Evolutionary conservation across 164 flowering plant genomes (phyloP), one percentile per base, ranked within the genome.

Genomic region (Amborella trichopoda): DNA sequence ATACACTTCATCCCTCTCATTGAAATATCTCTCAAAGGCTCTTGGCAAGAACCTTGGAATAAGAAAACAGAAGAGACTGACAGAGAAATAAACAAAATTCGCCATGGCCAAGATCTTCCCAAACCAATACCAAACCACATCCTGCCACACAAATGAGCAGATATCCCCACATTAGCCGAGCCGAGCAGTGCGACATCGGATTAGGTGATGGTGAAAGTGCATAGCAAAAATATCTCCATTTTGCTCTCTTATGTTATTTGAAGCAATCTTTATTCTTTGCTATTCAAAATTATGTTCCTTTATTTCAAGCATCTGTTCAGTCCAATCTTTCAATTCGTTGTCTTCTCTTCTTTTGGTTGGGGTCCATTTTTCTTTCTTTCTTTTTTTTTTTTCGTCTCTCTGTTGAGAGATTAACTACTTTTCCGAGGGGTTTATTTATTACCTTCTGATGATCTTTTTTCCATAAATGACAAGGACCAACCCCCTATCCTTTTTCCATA

Each of bases 41-140:
- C 66, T 70, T 1, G 98, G 98, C 8, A 90, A 75, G 54, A 83
- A 81, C 20, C 59, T 60, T 0, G 98, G 98, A 32, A 90, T 76
- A 65, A 90, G 59, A 54, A 90, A 90, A 1, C 63, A 69, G 8
- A 83, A 78, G 12, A 86, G 68, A 52, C 81, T 90, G 49, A 73
- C 58, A 2, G 83, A 73, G 55, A 86, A 90, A 45, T 90, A 86
- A 0, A 28, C 54, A 1, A 83, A 43, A 46, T 90, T 90, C 0
- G 80, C 80, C 0, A 56, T 58, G 0, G 94, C 77, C 24, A 90
- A 48, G 0, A 28, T 38, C 70, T 65, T 74, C 39, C 95, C 95
- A 33, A 85, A 86, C 98, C 94, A 86, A 43, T 22, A 59, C 98
- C 98, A 90, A 4, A 72, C 78, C 13, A 66, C 36, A 47, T 74